Base-by-base conservation (phyloP, 306 rosid species). In the Glycine latifolia region DNA sequence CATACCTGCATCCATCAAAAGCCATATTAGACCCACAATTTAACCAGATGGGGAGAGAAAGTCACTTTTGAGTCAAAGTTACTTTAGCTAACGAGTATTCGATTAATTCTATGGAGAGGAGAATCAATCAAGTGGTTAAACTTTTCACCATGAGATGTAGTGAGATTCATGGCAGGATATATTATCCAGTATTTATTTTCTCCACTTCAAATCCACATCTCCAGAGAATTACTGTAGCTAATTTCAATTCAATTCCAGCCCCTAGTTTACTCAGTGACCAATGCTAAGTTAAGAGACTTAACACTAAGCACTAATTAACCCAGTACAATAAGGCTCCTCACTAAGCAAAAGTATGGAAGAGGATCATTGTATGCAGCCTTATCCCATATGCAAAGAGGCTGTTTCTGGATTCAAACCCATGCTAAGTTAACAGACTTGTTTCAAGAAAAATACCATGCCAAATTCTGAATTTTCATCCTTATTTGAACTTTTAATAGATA, bases 1-100 rank as follows among this genome's bases (percentile, higher is more conserved):
- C 96, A 86, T 91, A 91, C 70, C 96, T 89, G 85, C 83, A 86
- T 79, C 70, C 77, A 80, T 50, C 37, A 2, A 35, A 58, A 73
- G 58, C 69, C 20, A 55, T 10, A 76, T 72, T 35, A 84, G 56
- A 60, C 37, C 77, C n/a, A n/a, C 39, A 54, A 11, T 10, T 46
- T 44, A 61, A 61, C 44, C 55, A 44, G 3, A 10, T 2, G 0
- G 2, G 6, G 10, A 35, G 50, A 4, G 6, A 15, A 14, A 10
- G 44, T 39, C 13, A 17, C 13, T 60, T 58, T 12, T 54, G 50
- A 49, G 16, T 17, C 53, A 37, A 77, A 65, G 52, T 20, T 65
- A 77, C 71, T 20, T 20, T 46, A 41, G 39, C 73, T 33, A 35
- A 2, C 0, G 39, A 2, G 3, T 15, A 71, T 6, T 20, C 1